A percentile compares a stretch with the other conserved stretches of the same genome.
Conservation (phyloP, 2,329 filamentous ascomycete genomes). For the Coniochaeta sp. region DNA sequence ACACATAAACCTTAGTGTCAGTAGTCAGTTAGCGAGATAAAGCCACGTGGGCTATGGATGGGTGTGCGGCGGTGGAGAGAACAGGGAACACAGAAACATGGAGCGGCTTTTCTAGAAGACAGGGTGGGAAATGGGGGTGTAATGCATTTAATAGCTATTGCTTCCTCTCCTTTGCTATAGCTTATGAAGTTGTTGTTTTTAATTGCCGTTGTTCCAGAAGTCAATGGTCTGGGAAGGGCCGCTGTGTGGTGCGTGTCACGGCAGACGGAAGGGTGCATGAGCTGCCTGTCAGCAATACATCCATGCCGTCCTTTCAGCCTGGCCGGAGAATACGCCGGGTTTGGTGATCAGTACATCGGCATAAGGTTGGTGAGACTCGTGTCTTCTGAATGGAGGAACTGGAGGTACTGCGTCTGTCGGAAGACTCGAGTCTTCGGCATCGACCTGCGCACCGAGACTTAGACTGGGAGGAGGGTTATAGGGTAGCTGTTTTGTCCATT, state of each 20-base stretch:
- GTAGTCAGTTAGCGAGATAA: too few relatives aligned
- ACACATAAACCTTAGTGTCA: too few relatives aligned
- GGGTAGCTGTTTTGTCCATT: too few relatives aligned
- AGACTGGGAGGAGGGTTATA: too few relatives aligned
- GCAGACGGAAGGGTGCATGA: neutral
- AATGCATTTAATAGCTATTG: neutral
- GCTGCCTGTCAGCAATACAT: neutral
- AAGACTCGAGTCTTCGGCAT: too few relatives aligned
- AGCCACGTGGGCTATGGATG: neutral
- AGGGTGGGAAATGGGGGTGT: neutral
- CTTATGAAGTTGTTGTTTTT: too few relatives aligned
- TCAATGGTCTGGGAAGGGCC: too few relatives aligned
- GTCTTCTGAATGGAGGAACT: neutral
- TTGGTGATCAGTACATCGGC: neutral
- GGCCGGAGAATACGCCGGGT: neutral
- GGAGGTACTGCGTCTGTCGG: neutral
- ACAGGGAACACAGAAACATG: neutral
- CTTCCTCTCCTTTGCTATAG: neutral
- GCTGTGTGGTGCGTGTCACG: neutral
- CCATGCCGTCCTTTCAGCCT: neutral
- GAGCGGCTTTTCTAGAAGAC: neutral
- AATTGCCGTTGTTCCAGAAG: too few relatives aligned
- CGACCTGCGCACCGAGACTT: too few relatives aligned
- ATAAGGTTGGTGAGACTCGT: neutral
- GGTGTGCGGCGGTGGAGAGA: neutral